Conservation (phyloP, 768 basidiomycete genomes). For the Nevesoporus exiguus region DNA sequence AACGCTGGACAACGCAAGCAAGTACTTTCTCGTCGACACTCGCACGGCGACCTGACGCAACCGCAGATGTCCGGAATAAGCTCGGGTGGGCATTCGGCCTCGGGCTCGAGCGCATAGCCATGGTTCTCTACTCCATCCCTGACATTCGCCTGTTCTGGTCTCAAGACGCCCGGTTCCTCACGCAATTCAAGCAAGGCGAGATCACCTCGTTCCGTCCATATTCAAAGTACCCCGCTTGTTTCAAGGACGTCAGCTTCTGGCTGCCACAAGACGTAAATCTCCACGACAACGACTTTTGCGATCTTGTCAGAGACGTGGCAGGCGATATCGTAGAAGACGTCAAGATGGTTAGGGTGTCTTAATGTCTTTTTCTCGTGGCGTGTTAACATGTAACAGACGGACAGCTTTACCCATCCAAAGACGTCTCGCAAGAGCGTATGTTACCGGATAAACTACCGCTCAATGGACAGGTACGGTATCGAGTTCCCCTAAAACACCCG, state of each 20-base stretch:
- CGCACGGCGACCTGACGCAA: slow-evolving; percentile 9
- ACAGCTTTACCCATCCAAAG: slow-evolving; percentile 88
- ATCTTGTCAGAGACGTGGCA: slow-evolving; percentile 87
- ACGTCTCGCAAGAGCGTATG: slow-evolving; percentile 76
- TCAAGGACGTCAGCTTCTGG: slow-evolving; percentile 98
- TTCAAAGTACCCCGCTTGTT: slow-evolving; percentile 88
- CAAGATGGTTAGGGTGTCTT: slow-evolving; percentile 53
- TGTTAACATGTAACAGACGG: slow-evolving; percentile 56
- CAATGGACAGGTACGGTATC: slow-evolving; percentile 80
- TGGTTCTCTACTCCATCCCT: slow-evolving; percentile 95
- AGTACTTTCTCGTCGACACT: slow-evolving; percentile 28
- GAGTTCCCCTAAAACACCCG: not conserved
- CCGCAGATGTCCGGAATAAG: slow-evolving; percentile 69
- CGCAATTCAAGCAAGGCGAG: slow-evolving; percentile 75
- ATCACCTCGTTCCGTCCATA: slow-evolving; percentile 87
- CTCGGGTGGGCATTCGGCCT: slow-evolving; percentile 98
- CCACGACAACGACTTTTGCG: slow-evolving; percentile 97
- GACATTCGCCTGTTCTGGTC: slow-evolving; percentile 99
- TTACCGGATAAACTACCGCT: slow-evolving; percentile 91
- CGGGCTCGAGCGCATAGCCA: slow-evolving; percentile 94
- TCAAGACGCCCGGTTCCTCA: slow-evolving; percentile 76
- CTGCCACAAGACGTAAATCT: slow-evolving; percentile 49
- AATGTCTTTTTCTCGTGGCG: not conserved
- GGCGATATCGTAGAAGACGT: slow-evolving; percentile 94
- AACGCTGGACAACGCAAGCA: slow-evolving; percentile 84